Evolutionary conservation across 371 early-diverging fungal species (phyloP).

Genomic region (Mortierella sp.): DNA sequence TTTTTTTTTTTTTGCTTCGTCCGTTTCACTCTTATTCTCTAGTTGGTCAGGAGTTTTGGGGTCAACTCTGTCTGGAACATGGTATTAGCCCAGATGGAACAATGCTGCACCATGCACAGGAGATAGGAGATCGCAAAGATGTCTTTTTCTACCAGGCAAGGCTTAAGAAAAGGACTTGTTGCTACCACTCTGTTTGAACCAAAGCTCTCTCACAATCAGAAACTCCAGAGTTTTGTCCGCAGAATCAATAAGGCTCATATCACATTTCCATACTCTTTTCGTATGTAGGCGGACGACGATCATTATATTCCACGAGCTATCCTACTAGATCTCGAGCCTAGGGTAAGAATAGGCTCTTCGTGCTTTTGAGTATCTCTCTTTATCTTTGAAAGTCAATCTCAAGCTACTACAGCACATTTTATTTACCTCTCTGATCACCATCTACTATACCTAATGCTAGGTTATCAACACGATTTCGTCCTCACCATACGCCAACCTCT

Average conservation of each 20-base stretch:
- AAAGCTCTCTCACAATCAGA: too few relatives aligned
- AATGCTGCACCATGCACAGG: constrained; percentile 88
- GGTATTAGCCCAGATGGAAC: constrained; percentile 88
- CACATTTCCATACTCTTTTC: neutral
- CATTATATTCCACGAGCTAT: constrained; percentile 95
- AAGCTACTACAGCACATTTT: too few relatives aligned
- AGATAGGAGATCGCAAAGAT: constrained; percentile 95
- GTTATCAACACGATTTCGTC: constrained; percentile 78
- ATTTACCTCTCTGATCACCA: too few relatives aligned
- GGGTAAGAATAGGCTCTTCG: constrained; percentile 76
- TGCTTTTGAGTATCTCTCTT: too few relatives aligned
- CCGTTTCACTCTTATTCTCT: neutral
- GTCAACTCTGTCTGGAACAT: constrained; percentile 90
- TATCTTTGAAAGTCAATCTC: neutral
- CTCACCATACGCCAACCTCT: constrained; percentile 81
- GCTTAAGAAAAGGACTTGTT: too few relatives aligned
- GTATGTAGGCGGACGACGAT: constrained; percentile 86
- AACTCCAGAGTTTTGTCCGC: too few relatives aligned
- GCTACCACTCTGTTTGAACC: neutral
- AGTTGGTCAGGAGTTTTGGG: constrained; percentile 97
- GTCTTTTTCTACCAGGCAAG: constrained; percentile 98
- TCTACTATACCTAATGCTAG: constrained; percentile 43
- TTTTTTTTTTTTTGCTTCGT: neutral
- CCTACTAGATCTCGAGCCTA: constrained; percentile 92
- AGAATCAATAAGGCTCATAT: neutral